Evolutionary conservation across 2,329 filamentous ascomycete genomes (phyloP), one percentile per base, ranked within the genome.

Genomic region (Fusarium camptoceras): DNA sequence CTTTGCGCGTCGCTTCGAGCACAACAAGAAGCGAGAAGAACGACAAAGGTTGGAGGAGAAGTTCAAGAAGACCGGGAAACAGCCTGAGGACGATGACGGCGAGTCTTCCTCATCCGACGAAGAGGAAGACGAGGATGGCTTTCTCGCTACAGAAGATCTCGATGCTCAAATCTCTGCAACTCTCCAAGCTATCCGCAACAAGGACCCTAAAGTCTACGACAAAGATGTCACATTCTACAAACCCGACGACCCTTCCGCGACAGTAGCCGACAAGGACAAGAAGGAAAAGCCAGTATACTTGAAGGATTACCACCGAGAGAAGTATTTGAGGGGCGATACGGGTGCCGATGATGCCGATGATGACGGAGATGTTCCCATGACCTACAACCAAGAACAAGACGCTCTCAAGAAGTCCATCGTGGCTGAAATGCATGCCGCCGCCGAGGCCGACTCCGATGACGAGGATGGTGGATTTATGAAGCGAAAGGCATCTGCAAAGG

Each of bases 11-110:
- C 87, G 93, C 42, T 98, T 97, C 75, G 96, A 99, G 80, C 88
- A 98, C 82, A 99, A 99, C 83, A 98, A 98, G 84, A 97, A 97
- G 83, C 89, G 95, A 61, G 94, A 97, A 78, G 96, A 99, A 79
- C 83, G 89, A 69, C 91, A 94, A 18, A 86, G 88, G 76, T 80
- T 98, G 77, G 94, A 98, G 81, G 92, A 97, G 75, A 98, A 97
- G 81, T 94, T 92, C 80, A 83, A 83, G 73, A 80, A 85, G 72
- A 75, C 78, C 11, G 82, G 82, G 57, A 73, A 65, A 55, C 81
- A 66, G n/a, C 72, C 67, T 28, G 85, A 84, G 44, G 82, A 83
- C n/a, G 84, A 87, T 30, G 81, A 82, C 34, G 78, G 81, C 39
- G 87, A 89, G 16, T 87, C 88, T n/a, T 91, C 90, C 5, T 91